Evolutionary conservation across 1,139 yeast genomes (phyloP).

Genomic region (Candida tetrigidarum): DNA sequence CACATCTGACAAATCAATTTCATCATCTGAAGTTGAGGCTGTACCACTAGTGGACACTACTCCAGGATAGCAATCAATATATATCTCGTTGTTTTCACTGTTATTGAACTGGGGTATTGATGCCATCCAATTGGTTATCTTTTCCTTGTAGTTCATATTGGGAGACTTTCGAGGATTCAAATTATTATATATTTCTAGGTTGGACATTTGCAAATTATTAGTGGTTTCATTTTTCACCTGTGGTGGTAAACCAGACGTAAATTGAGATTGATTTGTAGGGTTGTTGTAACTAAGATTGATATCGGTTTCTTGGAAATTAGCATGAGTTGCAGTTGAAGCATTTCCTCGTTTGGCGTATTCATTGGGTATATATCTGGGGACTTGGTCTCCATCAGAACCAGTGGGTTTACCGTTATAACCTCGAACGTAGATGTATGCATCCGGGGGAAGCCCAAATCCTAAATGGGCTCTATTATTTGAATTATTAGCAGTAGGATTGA

Average conservation of each 20-base stretch:
- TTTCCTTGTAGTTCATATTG: conserved; percentile 65
- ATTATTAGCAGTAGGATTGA: neutral
- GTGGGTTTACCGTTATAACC: conserved; percentile 1
- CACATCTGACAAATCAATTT: conserved; percentile 28
- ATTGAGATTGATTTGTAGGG: neutral
- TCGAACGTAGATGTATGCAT: conserved; percentile 2
- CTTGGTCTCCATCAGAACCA: neutral
- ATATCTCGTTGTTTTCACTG: conserved; percentile 18
- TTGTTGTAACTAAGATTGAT: neutral
- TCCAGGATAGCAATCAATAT: conserved; percentile 50
- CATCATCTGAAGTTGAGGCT: conserved; percentile 17
- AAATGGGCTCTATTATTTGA: neutral
- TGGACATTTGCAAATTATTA: neutral
- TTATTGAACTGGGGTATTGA: conserved; percentile 48
- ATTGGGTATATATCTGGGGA: conserved; percentile 5
- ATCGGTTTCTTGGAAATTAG: neutral
- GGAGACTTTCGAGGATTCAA: conserved; percentile 63
- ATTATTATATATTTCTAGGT: conserved; percentile 11
- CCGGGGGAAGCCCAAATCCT: conserved; percentile 2
- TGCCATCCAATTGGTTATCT: conserved; percentile 63
- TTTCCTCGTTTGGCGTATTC: conserved; percentile 1
- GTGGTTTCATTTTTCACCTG: neutral
- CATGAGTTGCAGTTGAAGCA: neutral
- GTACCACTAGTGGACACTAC: conserved; percentile 32
- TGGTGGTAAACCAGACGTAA: neutral